These are phyloP conservation scores for Phytopythium kandeliae DNA, from an alignment of 352 stramenopile species.

Conservation along the genomic window DNA sequence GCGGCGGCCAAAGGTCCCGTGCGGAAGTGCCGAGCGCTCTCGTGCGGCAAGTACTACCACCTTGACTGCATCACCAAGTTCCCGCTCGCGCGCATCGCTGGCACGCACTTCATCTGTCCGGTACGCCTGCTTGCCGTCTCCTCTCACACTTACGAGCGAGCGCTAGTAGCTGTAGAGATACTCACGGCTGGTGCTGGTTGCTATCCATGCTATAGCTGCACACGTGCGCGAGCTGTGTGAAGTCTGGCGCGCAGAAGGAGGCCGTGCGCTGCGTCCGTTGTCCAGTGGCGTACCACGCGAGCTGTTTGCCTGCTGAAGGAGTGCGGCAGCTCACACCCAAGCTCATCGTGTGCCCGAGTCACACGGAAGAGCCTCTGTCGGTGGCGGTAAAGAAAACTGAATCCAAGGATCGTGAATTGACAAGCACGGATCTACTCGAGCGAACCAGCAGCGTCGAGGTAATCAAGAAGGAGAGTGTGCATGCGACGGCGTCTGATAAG, in stretches of 20 bases:
- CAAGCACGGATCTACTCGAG: neutral
- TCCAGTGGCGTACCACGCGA: slow-evolving; percentile 74
- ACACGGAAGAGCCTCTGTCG: slow-evolving; percentile 9
- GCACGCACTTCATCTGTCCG: slow-evolving; percentile 81
- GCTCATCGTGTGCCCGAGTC: slow-evolving; percentile 72
- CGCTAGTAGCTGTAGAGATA: too few species aligned
- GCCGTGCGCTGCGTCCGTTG: slow-evolving; percentile 76
- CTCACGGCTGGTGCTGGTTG: too few species aligned
- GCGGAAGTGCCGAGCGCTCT: slow-evolving; percentile 73
- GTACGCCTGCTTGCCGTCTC: slow-evolving; percentile 14
- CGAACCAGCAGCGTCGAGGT: neutral
- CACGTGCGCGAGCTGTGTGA: slow-evolving; percentile 70
- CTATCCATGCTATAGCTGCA: slow-evolving; percentile 39
- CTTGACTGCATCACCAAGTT: slow-evolving; percentile 75
- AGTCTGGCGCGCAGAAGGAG: slow-evolving; percentile 74
- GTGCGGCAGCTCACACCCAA: slow-evolving; percentile 55
- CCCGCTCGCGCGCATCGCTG: slow-evolving; percentile 60
- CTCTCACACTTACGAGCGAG: too few species aligned
- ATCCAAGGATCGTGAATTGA: neutral
- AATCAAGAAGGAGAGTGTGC: neutral
- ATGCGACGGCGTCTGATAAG: neutral
- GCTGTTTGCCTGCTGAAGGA: slow-evolving; percentile 56
- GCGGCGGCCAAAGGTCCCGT: slow-evolving; percentile 20
- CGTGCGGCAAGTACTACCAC: slow-evolving; percentile 85
- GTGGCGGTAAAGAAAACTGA: neutral